Conservation (phyloP, 1,284 basidiomycete species). For the Cutaneotrichosporon cyanovorans region DNA sequence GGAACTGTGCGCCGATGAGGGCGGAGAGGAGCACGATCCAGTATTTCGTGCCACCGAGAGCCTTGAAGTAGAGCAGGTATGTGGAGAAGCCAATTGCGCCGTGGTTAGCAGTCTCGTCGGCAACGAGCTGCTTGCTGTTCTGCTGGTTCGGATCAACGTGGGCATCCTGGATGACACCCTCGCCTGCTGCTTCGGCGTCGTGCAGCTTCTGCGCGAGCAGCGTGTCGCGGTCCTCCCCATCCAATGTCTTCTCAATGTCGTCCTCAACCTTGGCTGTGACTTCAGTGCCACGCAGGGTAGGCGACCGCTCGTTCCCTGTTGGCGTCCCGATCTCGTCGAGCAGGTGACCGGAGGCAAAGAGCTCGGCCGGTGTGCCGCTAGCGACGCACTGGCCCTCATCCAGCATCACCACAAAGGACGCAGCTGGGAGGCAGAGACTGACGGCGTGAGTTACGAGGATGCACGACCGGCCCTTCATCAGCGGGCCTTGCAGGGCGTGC, state of each 20-base stretch:
- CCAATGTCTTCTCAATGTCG: slow-evolving; percentile 33
- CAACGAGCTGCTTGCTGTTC: slow-evolving; percentile 39
- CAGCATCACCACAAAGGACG: slow-evolving; percentile 42
- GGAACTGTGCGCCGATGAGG: slow-evolving; percentile 36
- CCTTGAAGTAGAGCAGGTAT: slow-evolving; percentile 38
- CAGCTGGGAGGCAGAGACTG: slow-evolving; percentile 48
- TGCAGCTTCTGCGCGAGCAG: slow-evolving; percentile 42
- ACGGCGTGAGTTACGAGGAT: slow-evolving; percentile 53
- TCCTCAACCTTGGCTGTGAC: neutral
- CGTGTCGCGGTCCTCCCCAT: slow-evolving; percentile 63
- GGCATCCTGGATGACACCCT: slow-evolving; percentile 23
- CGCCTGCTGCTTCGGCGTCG: slow-evolving; percentile 25
- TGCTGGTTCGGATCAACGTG: slow-evolving; percentile 21
- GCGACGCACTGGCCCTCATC: slow-evolving; percentile 35
- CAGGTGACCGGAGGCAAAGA: slow-evolving; percentile 21
- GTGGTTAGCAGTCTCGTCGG: slow-evolving; percentile 30
- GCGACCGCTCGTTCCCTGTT: slow-evolving; percentile 4
- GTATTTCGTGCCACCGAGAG: slow-evolving; percentile 32
- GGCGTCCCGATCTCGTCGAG: slow-evolving; percentile 16
- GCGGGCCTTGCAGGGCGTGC: slow-evolving; percentile 37
- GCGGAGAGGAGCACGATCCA: slow-evolving; percentile 33
- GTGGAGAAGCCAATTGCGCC: slow-evolving; percentile 34
- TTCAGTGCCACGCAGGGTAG: neutral
- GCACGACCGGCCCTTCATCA: slow-evolving; percentile 45
- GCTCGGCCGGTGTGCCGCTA: slow-evolving; percentile 33